Evolutionary conservation across 225 moss, liverwort and hornwort genomes (phyloP).

Genomic region (Neckera pumila): DNA sequence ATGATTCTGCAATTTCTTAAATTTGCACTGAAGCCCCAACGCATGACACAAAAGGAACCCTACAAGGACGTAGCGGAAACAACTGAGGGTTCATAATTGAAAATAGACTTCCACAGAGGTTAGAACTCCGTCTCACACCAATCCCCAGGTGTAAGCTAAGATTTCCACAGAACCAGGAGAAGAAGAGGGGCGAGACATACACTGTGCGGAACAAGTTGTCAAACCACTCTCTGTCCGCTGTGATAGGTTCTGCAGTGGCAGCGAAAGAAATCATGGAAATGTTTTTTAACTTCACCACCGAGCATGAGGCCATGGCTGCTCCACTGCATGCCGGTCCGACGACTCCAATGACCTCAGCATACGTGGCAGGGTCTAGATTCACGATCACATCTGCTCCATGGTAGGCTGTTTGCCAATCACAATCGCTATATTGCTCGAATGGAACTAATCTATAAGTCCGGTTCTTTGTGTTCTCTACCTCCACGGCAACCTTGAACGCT

Average conservation of each 20-base stretch:
- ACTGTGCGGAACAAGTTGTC: slow-evolving; percentile 79
- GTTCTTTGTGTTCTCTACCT: slow-evolving; percentile 48
- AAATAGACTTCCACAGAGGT: not conserved
- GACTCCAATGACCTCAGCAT: slow-evolving; percentile 47
- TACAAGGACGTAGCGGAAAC: not conserved
- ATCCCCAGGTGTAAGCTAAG: not conserved
- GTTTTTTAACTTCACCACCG: slow-evolving; percentile 27
- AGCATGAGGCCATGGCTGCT: slow-evolving; percentile 60
- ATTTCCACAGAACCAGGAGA: not conserved
- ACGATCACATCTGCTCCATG: slow-evolving; percentile 40
- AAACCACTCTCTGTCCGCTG: slow-evolving; percentile 35
- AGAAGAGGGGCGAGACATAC: slow-evolving; percentile 18
- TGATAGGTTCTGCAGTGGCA: slow-evolving; percentile 70
- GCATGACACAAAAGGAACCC: not conserved
- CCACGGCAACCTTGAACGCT: slow-evolving; percentile 77
- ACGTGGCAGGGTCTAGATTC: slow-evolving; percentile 27
- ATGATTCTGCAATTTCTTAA: not conserved
- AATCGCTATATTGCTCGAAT: slow-evolving; percentile 55
- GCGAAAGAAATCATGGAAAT: slow-evolving; percentile 70
- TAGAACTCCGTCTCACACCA: not conserved
- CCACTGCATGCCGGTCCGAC: slow-evolving; percentile 84
- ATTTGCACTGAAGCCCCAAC: not conserved
- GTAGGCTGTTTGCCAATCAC: slow-evolving; percentile 38
- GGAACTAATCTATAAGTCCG: slow-evolving; percentile 47
- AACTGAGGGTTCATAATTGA: not conserved